These are phyloP conservation scores for Pestalotiopsis sp. DNA, from an alignment of 2,329 filamentous ascomycete genomes.

Conservation along the genomic window DNA sequence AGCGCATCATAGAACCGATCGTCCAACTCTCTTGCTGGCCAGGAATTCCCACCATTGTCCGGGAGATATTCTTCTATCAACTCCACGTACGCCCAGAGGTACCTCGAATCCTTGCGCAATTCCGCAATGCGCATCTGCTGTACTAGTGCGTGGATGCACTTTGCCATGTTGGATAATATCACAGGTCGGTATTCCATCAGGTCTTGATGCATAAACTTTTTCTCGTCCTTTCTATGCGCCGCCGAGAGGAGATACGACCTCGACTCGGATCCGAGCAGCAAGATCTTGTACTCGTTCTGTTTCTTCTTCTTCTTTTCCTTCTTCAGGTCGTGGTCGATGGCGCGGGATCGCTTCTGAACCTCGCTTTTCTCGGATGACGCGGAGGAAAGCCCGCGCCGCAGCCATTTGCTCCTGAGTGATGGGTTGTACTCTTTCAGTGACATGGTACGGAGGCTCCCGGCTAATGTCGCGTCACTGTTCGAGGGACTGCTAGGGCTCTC, in stretches of 20 bases:
- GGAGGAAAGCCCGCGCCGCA: neutral
- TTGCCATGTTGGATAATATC: slow-evolving; percentile 8
- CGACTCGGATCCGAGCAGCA: slow-evolving; percentile 14
- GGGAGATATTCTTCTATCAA: slow-evolving; percentile 8
- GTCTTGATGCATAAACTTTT: slow-evolving; percentile 2
- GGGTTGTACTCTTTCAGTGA: neutral
- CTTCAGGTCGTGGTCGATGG: slow-evolving; percentile 10
- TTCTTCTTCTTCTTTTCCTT: slow-evolving; percentile 10
- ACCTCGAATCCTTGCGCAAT: slow-evolving; percentile 5
- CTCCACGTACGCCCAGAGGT: slow-evolving; percentile 14
- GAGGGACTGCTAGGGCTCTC: neutral
- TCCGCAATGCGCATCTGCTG: slow-evolving; percentile 5
- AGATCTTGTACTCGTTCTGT: slow-evolving; percentile 9
- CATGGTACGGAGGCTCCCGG: neutral
- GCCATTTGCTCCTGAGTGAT: neutral
- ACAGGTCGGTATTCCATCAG: slow-evolving; percentile 1
- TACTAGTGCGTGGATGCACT: slow-evolving; percentile 2
- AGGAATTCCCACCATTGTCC: neutral
- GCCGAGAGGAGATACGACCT: slow-evolving; percentile 7
- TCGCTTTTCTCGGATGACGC: neutral
- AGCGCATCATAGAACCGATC: slow-evolving; percentile 8
- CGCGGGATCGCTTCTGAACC: slow-evolving; percentile 2
- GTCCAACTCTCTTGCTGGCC: slow-evolving; percentile 10
- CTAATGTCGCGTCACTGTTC: neutral
- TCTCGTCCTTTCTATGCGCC: slow-evolving; percentile 7